phyloP scores from a whole-genome alignment of 768 basidiomycete species.

The Wakefieldia striispora region DNA sequence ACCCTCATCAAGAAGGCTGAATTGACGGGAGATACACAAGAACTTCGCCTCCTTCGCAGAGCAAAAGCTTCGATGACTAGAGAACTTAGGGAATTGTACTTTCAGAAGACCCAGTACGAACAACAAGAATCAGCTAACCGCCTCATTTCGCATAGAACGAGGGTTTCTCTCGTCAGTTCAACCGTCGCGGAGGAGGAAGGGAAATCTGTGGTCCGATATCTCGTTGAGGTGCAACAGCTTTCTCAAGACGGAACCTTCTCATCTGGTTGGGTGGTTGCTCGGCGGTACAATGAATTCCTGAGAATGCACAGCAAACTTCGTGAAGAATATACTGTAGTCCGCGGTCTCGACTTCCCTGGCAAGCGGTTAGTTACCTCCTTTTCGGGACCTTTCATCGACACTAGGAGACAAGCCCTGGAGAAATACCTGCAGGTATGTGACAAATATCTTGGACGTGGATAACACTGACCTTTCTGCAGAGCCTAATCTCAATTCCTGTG shows the following conservation, averaged over 20 bases:
- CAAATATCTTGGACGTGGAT: not conserved
- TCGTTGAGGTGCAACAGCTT: constrained; percentile 89
- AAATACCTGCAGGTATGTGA: constrained; percentile 80
- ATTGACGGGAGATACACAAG: constrained; percentile 84
- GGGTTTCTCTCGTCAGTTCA: constrained; percentile 81
- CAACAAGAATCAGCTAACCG: constrained; percentile 92
- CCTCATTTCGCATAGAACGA: constrained; percentile 79
- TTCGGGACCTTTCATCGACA: constrained; percentile 85
- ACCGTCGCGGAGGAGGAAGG: constrained; percentile 81
- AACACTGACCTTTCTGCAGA: constrained; percentile 41
- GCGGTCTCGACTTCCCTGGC: constrained; percentile 83
- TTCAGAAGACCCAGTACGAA: constrained; percentile 92
- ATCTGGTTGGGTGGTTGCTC: constrained; percentile 90
- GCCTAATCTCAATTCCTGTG: constrained; percentile 64
- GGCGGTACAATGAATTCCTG: constrained; percentile 94
- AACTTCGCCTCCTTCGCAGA: constrained; percentile 76
- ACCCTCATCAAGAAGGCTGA: constrained; percentile 94
- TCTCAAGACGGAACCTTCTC: constrained; percentile 73
- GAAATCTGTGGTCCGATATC: constrained; percentile 88
- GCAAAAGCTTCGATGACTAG: constrained; percentile 80
- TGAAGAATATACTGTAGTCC: constrained; percentile 67
- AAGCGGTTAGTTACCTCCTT: constrained; percentile 90
- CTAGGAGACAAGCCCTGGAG: constrained; percentile 73
- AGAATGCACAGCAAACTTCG: constrained; percentile 83
- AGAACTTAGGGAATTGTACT: constrained; percentile 79